A percentile compares a stretch with the other conserved stretches of the same genome.
Conservation (phyloP, 257 asterid species). For the Ophiorrhiza pumila region DNA sequence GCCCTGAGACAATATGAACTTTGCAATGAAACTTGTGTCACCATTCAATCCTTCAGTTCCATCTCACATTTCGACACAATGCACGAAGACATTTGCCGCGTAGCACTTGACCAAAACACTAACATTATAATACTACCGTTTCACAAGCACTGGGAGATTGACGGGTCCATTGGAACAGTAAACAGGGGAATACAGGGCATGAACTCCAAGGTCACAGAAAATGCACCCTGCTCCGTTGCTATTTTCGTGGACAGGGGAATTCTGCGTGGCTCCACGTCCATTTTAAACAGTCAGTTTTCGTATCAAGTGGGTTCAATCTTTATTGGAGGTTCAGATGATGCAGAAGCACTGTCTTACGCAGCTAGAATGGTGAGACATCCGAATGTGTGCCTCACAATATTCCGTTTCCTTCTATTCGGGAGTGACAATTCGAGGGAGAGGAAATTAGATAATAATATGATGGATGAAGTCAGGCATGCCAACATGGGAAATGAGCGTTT, state of each 20-base stretch:
- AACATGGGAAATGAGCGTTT: constrained; percentile 53
- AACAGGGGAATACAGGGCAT: constrained; percentile 45
- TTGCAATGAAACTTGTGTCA: constrained; percentile 48
- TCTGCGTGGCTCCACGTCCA: constrained; percentile 41
- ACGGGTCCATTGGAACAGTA: constrained; percentile 55
- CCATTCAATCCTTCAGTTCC: constrained; percentile 50
- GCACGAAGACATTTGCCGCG: constrained; percentile 60
- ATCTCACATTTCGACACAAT: constrained; percentile 45
- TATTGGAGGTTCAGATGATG: constrained; percentile 77
- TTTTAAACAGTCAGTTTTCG: constrained; percentile 39
- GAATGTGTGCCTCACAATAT: constrained; percentile 49
- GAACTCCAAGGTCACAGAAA: constrained; percentile 54
- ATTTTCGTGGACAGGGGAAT: constrained; percentile 61
- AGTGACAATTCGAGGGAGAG: constrained; percentile 57
- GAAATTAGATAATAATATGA: constrained; percentile 45
- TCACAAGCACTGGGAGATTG: constrained; percentile 77
- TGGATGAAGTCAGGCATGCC: constrained; percentile 56
- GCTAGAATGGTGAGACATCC: constrained; percentile 56
- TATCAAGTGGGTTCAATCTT: constrained; percentile 57
- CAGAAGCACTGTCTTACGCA: constrained; percentile 67
- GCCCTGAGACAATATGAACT: constrained; percentile 70
- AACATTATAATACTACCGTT: constrained; percentile 61
- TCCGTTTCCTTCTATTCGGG: constrained; percentile 63
- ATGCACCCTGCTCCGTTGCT: constrained; percentile 69
- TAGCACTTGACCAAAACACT: constrained; percentile 53